These are phyloP conservation scores for Orbilia oligospora DNA, from an alignment of 2,329 filamentous ascomycete species.

Conservation along the genomic window DNA sequence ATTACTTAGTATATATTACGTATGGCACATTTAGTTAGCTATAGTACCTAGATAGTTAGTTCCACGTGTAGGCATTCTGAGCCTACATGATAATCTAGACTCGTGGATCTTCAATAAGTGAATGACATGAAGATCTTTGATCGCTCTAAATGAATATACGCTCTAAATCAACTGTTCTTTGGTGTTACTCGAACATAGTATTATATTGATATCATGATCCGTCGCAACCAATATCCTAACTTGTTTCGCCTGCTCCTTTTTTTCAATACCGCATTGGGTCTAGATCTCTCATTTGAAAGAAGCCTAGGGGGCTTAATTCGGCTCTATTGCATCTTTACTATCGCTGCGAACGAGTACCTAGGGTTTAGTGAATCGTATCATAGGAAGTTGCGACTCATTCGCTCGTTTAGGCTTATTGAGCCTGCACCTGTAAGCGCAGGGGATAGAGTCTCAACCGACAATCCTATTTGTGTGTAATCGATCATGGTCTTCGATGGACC, in stretches of 20 bases:
- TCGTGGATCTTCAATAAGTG: not conserved
- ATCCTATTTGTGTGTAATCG: not conserved
- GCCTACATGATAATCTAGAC: not conserved
- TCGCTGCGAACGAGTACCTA: not conserved
- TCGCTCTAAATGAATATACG: not conserved
- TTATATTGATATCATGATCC: too few relatives aligned
- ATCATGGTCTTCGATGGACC: constrained; percentile 47
- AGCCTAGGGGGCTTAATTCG: not conserved
- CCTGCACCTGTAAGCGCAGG: too few relatives aligned
- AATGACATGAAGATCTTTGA: not conserved
- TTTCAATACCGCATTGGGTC: not conserved
- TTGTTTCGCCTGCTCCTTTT: not conserved
- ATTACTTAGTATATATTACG: too few relatives aligned
- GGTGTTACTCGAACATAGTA: not conserved
- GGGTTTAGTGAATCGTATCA: not conserved
- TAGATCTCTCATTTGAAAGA: not conserved
- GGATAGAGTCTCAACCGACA: not conserved
- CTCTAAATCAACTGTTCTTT: not conserved
- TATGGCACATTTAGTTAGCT: too few relatives aligned
- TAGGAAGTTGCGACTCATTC: not conserved
- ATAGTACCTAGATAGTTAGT: not conserved
- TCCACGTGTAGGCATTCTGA: not conserved
- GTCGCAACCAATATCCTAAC: not conserved
- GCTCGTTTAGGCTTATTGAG: not conserved
- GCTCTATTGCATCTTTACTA: not conserved